Evolutionary conservation across 129 eudicot genomes (phyloP).

Genomic region (carrot (Daucus carota)): DH1_v3.0 NC_030383.2:11644001-11644500

Average conservation of each 20-base stretch:
- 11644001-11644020: neutral
- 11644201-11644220: slow-evolving; percentile 10
- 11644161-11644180: slow-evolving; percentile 12
- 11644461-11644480: too few species aligned
- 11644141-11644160: slow-evolving; percentile 13
- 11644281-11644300: neutral
- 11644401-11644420: too few species aligned
- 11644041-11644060: slow-evolving; percentile 22
- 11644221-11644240: slow-evolving; percentile 11
- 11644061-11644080: neutral
- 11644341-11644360: too few species aligned
- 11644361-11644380: too few species aligned
- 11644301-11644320: neutral
- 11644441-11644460: too few species aligned
- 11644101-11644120: neutral
- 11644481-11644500: too few species aligned
- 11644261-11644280: slow-evolving; percentile 14
- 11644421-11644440: too few species aligned
- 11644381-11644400: too few species aligned
- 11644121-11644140: slow-evolving; percentile 1
- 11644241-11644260: neutral
- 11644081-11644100: slow-evolving; percentile 14
- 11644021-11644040: slow-evolving; percentile 25
- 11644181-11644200: neutral
- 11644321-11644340: too few species aligned